Evolutionary conservation across 139 green algal species (phyloP).

Genomic region (Chlorella sorokiniana): DNA sequence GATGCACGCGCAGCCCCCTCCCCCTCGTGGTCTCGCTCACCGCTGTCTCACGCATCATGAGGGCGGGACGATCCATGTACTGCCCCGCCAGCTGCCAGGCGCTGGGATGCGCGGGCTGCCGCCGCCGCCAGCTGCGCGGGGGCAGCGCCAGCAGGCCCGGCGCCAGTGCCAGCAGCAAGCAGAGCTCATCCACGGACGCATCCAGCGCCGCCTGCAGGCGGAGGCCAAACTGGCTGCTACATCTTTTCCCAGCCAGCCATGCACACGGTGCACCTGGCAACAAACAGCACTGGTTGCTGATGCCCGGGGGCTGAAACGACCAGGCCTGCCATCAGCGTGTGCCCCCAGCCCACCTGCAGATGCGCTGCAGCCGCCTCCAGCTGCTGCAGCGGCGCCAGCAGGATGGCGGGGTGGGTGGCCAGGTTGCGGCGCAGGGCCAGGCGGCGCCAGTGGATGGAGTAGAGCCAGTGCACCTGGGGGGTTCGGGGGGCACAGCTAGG

Average conservation of each 20-base stretch:
- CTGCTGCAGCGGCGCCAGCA: neutral
- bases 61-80: neutral
- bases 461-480: conserved; percentile 4
- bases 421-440: conserved; percentile 26
- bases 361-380: conserved; percentile 17
- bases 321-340: too few species aligned
- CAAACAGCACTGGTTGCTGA: too few species aligned
- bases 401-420: neutral
- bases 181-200: conserved; percentile 11
- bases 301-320: too few species aligned
- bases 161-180: conserved; percentile 25
- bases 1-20: too few species aligned
- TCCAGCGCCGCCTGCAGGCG: too few species aligned
- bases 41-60: conserved; percentile 10
- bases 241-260: too few species aligned
- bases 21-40: too few species aligned
- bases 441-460: neutral
- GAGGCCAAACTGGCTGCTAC: too few species aligned
- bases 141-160: conserved; percentile 19
- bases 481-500: neutral
- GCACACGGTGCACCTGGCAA: too few species aligned
- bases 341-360: conserved; percentile 1
- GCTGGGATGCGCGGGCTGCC: neutral
- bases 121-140: neutral
- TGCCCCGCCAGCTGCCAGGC: conserved; percentile 13